Conservation (phyloP, 2,329 filamentous ascomycete species). For the Polychaeton citri region DNA sequence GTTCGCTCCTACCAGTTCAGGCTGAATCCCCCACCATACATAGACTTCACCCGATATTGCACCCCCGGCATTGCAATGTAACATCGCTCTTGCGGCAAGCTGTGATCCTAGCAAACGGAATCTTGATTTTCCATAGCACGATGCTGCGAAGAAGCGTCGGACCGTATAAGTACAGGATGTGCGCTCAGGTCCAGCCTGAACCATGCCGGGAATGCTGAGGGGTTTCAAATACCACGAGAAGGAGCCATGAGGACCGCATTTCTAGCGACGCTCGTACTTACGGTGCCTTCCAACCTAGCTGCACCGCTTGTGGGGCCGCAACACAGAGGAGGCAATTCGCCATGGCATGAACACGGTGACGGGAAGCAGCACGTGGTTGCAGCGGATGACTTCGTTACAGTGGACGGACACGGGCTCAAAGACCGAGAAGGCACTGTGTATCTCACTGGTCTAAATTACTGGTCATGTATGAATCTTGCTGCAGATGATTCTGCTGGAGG, state of each 20-base stretch:
- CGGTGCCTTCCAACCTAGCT: not conserved
- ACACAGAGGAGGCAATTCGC: too few relatives aligned
- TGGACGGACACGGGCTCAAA: conserved; percentile 19
- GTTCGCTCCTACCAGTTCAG: not conserved
- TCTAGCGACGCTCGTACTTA: not conserved
- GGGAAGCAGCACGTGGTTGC: conserved; percentile 2
- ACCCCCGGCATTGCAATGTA: too few relatives aligned
- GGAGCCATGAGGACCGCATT: not conserved
- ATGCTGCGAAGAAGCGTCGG: too few relatives aligned
- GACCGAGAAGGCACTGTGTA: conserved; percentile 23
- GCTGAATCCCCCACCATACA: not conserved
- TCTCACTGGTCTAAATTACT: conserved; percentile 27
- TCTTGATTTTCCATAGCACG: too few relatives aligned
- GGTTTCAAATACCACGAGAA: too few relatives aligned
- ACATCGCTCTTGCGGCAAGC: too few relatives aligned
- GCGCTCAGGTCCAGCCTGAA: too few relatives aligned
- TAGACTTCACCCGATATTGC: not conserved
- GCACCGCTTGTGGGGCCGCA: too few relatives aligned
- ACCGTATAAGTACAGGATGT: too few relatives aligned
- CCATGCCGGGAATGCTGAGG: too few relatives aligned
- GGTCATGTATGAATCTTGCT: conserved; percentile 28
- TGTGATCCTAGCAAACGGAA: too few relatives aligned
- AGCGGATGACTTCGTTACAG: conserved; percentile 23
- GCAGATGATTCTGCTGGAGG: conserved; percentile 22
- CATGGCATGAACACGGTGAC: not conserved